These are phyloP conservation scores for Bryoerythrophyllum caledonicum DNA, from an alignment of 225 moss, liverwort and hornwort species.

Conservation along the genomic window DNA sequence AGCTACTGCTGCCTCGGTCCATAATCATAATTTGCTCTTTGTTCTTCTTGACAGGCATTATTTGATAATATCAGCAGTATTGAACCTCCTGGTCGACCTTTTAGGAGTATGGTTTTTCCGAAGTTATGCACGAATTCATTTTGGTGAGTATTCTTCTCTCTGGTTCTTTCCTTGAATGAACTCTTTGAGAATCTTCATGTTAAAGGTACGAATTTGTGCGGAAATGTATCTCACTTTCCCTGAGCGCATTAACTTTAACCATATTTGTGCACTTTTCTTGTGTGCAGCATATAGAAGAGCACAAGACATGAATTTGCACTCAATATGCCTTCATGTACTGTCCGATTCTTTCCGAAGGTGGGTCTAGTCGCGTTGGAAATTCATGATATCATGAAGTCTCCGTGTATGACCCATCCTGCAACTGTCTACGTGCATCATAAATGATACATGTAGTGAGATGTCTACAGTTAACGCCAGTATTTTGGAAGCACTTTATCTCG, in stretches of 20 bases:
- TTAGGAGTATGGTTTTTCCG: conserved; percentile 81
- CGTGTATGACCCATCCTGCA: background rate
- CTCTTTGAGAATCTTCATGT: background rate
- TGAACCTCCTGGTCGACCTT: conserved; percentile 71
- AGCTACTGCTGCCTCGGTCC: conserved; percentile 2
- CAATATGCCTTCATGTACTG: conserved; percentile 78
- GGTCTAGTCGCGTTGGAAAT: conserved; percentile 8
- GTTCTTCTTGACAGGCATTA: conserved; percentile 59
- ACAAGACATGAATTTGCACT: conserved; percentile 79
- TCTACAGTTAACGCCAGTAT: background rate
- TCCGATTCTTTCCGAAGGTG: conserved; percentile 82
- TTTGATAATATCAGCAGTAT: conserved; percentile 71
- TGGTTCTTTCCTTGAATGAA: background rate
- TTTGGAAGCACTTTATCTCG: background rate
- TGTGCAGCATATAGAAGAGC: conserved; percentile 70
- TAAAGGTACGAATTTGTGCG: background rate
- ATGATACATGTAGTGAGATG: background rate
- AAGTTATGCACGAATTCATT: conserved; percentile 64
- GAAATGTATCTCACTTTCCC: background rate
- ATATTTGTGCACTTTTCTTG: conserved; percentile 10
- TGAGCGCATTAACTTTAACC: background rate
- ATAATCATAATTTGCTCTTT: background rate
- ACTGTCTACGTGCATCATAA: background rate
- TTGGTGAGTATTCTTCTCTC: conserved; percentile 36
- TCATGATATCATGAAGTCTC: conserved; percentile 6